phyloP scores from a whole-genome alignment of 495 filamentous ascomycete species.

The Opeltia flavorubescens region DNA sequence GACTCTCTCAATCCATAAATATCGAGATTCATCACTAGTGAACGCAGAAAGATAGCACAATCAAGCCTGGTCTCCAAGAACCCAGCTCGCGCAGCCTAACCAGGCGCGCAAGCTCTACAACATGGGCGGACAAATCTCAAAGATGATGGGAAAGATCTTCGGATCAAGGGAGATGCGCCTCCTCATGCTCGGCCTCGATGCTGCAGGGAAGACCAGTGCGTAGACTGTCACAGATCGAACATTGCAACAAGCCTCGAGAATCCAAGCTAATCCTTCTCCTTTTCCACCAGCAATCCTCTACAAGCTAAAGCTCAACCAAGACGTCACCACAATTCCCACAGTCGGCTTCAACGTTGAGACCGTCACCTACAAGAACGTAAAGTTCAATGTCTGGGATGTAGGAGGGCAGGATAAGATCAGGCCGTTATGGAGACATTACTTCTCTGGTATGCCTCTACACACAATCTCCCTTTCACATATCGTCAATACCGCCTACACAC shows the following conservation, averaged over 20 bases:
- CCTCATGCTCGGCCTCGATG: slow-evolving; percentile 98
- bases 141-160: slow-evolving; percentile 94
- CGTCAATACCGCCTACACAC: not conserved
- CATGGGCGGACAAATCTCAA: slow-evolving; percentile 74
- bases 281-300: slow-evolving; percentile 63
- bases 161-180: slow-evolving; percentile 91
- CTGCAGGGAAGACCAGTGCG: slow-evolving; percentile 87
- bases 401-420: slow-evolving; percentile 99
- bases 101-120: slow-evolving; percentile 7
- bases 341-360: slow-evolving; percentile 99
- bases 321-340: slow-evolving; percentile 97
- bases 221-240: not conserved
- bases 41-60: too few species aligned
- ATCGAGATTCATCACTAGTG: too few species aligned
- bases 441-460: slow-evolving; percentile 51
- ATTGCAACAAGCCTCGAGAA: not conserved
- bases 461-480: not conserved
- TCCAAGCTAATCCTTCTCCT: not conserved
- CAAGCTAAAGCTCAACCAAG: slow-evolving; percentile 97
- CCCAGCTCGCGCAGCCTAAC: not conserved
- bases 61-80: not conserved
- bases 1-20: too few species aligned
- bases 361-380: slow-evolving; percentile 99
- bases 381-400: slow-evolving; percentile 99
- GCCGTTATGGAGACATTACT: slow-evolving; percentile 99